Percentiles rank a stretch among this genome's conserved stretches.
Evolutionary conservation across 164 flowering plant species (phyloP).

Genomic region (Chimonanthus praecox): DNA sequence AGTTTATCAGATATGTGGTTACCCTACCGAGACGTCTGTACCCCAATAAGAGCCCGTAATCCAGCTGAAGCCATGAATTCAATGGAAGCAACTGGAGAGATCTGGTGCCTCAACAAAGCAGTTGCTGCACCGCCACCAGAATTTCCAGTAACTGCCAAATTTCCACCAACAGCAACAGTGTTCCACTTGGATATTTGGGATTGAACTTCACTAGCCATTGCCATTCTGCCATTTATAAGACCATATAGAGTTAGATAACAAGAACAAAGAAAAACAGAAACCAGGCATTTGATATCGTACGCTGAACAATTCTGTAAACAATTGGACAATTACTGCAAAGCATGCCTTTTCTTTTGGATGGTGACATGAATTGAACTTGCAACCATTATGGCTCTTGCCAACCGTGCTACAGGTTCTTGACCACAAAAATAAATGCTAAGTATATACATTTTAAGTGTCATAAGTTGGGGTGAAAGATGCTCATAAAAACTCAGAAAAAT

Average conservation of each 20-base stretch:
- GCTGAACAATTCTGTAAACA: no score
- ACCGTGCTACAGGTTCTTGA: no score
- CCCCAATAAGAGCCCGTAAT: conserved; percentile 61
- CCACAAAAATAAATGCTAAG: no score
- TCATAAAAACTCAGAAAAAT: neutral
- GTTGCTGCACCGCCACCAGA: conserved; percentile 78
- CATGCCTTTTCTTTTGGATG: no score
- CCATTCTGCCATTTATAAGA: conserved; percentile 50
- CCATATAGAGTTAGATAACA: no score
- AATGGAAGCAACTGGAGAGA: conserved; percentile 64
- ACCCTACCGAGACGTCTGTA: conserved; percentile 72
- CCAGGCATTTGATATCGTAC: no score
- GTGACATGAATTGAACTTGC: no score
- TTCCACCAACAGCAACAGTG: conserved; percentile 68
- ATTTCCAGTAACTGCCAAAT: conserved; percentile 59
- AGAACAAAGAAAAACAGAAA: no score
- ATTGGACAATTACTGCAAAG: no score
- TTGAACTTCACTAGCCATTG: conserved; percentile 76
- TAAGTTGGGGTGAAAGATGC: neutral
- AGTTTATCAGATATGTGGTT: conserved; percentile 10
- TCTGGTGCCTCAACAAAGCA: conserved; percentile 56
- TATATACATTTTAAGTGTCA: no score
- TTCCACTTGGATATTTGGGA: conserved; percentile 74
- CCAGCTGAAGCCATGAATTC: conserved; percentile 83
- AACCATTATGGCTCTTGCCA: no score